These are phyloP conservation scores for Linnemannia zychae DNA, from an alignment of 192 early-diverging fungal genomes.

Conservation along the genomic window DNA sequence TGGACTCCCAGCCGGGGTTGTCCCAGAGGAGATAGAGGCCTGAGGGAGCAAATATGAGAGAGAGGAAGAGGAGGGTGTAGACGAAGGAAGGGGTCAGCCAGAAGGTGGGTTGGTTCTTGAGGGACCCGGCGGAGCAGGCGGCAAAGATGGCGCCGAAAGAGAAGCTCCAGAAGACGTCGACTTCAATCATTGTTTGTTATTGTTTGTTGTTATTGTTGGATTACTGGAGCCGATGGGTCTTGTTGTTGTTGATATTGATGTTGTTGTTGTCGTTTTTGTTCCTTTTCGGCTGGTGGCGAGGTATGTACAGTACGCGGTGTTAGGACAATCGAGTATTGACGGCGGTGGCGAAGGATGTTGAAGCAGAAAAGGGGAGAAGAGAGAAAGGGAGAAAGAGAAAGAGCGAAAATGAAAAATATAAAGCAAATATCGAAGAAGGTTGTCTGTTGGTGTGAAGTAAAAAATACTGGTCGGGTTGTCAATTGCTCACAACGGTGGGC, in stretches of 20 bases:
- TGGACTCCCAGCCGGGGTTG: conserved; percentile 57
- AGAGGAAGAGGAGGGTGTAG: conserved; percentile 51
- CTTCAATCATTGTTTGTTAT: conserved; percentile 37
- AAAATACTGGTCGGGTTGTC: background rate
- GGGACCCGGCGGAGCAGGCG: conserved; percentile 32
- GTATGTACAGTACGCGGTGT: no score
- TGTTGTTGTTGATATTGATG: background rate
- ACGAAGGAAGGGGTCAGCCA: conserved; percentile 51
- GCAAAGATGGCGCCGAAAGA: conserved; percentile 46
- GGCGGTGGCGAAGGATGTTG: no score
- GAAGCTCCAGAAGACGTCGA: conserved; percentile 56
- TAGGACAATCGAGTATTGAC: no score
- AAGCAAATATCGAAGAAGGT: background rate
- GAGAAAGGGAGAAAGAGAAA: background rate
- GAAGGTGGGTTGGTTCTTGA: conserved; percentile 16
- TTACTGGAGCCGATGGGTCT: no score
- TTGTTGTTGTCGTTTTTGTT: no score
- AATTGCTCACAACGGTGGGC: no score
- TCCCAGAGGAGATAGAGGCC: conserved; percentile 55
- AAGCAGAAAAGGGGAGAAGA: background rate
- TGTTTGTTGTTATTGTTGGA: no score
- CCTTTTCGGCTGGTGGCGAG: no score
- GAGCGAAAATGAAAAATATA: no score
- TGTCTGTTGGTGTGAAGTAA: no score
- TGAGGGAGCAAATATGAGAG: conserved; percentile 55